Evolutionary conservation across 106 monocot genomes (phyloP).

Genomic region (Dactylorhiza incarnata): DNA sequence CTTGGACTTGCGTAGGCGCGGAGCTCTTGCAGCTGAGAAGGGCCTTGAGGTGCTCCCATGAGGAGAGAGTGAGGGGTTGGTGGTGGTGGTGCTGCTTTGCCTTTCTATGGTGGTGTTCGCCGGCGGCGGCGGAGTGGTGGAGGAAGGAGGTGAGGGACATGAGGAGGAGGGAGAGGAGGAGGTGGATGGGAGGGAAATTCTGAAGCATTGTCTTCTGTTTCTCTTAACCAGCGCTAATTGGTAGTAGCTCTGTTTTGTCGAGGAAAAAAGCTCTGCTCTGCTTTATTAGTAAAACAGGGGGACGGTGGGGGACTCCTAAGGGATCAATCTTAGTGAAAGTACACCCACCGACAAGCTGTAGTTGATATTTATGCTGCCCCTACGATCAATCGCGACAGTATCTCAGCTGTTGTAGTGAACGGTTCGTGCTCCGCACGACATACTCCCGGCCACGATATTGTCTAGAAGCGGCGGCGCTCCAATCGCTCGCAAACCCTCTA

Average conservation of each 20-base stretch:
- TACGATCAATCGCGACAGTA: no score
- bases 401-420: no score
- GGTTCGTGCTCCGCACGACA: no score
- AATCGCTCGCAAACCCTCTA: no score
- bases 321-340: background rate
- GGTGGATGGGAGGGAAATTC: background rate
- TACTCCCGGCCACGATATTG: no score
- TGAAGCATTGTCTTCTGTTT: background rate
- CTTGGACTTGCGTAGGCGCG: slow-evolving; percentile 25
- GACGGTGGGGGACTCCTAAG: no score
- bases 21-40: slow-evolving; percentile 63
- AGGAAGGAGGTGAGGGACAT: slow-evolving; percentile 41
- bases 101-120: slow-evolving; percentile 8
- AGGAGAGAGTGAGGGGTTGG: slow-evolving; percentile 12
- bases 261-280: background rate
- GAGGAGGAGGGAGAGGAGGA: slow-evolving; percentile 7
- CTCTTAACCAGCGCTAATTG: background rate
- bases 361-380: no score
- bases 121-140: slow-evolving; percentile 5
- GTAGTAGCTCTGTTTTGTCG: background rate
- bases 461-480: no score
- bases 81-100: slow-evolving; percentile 1
- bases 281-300: background rate
- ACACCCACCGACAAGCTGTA: background rate
- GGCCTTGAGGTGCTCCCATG: slow-evolving; percentile 84